These are phyloP conservation scores for Ramichloridium luteum DNA, from an alignment of 2,329 filamentous ascomycete species.

Conservation along the genomic window DNA sequence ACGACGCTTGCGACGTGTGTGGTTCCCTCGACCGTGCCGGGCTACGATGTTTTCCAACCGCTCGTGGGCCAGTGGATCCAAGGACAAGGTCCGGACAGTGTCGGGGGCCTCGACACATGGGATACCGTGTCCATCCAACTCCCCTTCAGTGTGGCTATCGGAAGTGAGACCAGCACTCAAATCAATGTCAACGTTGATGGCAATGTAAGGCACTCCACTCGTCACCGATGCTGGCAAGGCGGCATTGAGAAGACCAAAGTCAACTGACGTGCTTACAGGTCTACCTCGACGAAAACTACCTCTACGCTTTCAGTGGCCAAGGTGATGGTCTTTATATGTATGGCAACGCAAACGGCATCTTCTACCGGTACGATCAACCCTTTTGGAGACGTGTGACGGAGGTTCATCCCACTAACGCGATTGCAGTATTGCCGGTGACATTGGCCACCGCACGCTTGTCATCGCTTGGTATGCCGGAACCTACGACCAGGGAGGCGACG, in stretches of 20 bases:
- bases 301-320: neutral
- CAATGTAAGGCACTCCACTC: no score
- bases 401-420: no score
- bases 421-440: neutral
- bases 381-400: no score
- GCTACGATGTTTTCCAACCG: neutral
- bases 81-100: neutral
- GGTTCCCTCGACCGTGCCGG: neutral
- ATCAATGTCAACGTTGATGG: neutral
- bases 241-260: no score
- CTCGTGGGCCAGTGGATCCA: neutral
- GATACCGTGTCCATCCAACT: neutral
- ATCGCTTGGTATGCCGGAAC: neutral
- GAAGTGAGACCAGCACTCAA: no score
- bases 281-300: neutral
- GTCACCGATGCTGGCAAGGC: no score
- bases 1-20: neutral
- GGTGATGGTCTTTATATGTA: neutral
- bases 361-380: no score
- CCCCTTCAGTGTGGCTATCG: neutral
- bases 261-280: no score
- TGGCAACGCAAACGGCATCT: neutral
- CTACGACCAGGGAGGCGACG: neutral
- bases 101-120: neutral
- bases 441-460: neutral